Conservation (phyloP, 805 yeast genomes). For the Scheffersomyces stipitis region DNA sequence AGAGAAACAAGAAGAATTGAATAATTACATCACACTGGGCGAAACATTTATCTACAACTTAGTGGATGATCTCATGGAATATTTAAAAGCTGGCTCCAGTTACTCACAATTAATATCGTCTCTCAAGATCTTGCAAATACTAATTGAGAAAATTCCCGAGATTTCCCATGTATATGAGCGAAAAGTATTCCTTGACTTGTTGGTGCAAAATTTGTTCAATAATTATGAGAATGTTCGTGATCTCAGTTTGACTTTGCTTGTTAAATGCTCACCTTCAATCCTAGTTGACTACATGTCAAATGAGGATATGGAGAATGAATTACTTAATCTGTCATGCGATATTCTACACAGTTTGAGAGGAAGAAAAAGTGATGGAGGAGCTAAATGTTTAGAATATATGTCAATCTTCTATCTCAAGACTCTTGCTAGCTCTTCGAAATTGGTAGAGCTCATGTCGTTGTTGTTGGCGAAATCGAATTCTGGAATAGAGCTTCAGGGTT, state of each 20-base stretch:
- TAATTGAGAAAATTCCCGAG: conserved; percentile 11
- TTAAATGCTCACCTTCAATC: conserved; percentile 24
- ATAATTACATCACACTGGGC: not conserved
- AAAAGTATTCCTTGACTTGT: conserved; percentile 39
- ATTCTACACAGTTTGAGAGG: conserved; percentile 46
- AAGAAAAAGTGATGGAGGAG: conserved; percentile 78
- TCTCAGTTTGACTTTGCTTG: conserved; percentile 45
- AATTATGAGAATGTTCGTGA: conserved; percentile 78
- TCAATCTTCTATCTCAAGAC: conserved; percentile 16
- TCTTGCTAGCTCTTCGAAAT: not conserved
- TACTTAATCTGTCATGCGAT: conserved; percentile 1
- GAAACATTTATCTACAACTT: conserved; percentile 37
- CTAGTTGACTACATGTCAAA: not conserved
- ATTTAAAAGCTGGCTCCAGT: conserved; percentile 47
- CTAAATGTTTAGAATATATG: conserved; percentile 59
- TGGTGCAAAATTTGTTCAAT: conserved; percentile 64
- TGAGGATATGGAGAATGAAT: not conserved
- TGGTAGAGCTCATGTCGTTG: not conserved
- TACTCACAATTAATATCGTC: conserved; percentile 37
- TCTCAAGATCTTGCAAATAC: conserved; percentile 13
- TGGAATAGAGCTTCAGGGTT: not conserved
- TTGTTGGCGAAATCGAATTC: not conserved
- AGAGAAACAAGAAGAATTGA: conserved; percentile 10
- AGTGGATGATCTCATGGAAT: conserved; percentile 62
- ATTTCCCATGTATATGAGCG: conserved; percentile 48